Percentiles rank a stretch among this genome's conserved stretches.
phyloP scores from a whole-genome alignment of 441 rosid genomes.

The Croton setiger region DNA sequence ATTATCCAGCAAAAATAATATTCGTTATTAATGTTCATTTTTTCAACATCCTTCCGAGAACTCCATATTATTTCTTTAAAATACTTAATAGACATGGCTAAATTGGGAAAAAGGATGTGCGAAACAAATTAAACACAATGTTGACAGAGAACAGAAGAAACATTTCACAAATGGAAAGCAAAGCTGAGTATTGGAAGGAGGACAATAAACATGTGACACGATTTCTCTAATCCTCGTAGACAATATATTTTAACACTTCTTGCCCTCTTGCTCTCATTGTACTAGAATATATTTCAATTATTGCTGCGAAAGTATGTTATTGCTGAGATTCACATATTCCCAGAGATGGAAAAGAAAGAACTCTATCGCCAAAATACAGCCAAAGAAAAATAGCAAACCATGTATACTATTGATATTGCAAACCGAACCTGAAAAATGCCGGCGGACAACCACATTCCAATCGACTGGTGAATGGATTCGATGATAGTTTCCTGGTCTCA shows the following conservation, averaged over 20 bases:
- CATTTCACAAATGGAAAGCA: background rate
- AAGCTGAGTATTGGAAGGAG: background rate
- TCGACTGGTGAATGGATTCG: constrained; percentile 88
- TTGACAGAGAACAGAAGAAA: background rate
- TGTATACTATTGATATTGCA: background rate
- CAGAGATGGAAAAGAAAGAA: background rate
- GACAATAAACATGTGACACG: background rate
- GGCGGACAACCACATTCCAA: constrained; percentile 80
- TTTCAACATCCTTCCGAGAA: background rate
- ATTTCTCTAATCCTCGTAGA: constrained; percentile 6
- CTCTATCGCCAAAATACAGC: background rate
- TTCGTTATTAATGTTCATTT: background rate
- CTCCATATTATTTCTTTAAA: background rate
- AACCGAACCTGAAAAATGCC: constrained; percentile 81
- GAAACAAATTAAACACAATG: background rate
- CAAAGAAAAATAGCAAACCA: background rate
- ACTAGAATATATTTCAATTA: background rate
- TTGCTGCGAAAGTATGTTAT: background rate
- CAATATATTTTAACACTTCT: background rate
- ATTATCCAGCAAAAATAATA: constrained; percentile 9
- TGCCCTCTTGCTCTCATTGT: background rate
- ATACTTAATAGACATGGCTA: constrained; percentile 6
- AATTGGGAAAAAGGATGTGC: background rate
- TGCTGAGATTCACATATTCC: background rate
- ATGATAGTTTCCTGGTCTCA: constrained; percentile 92